Evolutionary conservation across 345 rosid genomes (phyloP).

Genomic region (Hibiscus syriacus): DNA sequence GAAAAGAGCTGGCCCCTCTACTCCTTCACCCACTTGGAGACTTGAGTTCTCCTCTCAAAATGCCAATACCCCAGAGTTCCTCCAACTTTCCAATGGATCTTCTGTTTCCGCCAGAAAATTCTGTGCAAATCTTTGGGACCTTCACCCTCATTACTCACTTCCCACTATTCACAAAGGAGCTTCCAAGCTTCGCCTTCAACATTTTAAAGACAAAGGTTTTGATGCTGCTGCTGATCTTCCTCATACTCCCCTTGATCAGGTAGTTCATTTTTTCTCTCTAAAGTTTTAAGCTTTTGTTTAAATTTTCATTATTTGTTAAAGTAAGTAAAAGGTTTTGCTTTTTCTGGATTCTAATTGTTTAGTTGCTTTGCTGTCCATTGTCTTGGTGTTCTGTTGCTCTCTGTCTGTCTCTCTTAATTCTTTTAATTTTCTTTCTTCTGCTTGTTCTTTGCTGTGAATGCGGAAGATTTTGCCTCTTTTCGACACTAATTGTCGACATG

Average conservation of each 20-base stretch:
- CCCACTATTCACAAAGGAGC: constrained; percentile 15
- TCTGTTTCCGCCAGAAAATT: constrained; percentile 64
- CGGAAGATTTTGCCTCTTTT: constrained; percentile 1
- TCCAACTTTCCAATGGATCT: background rate
- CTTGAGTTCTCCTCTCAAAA: constrained; percentile 39
- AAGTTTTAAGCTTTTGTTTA: background rate
- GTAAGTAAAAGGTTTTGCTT: background rate
- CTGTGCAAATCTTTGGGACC: constrained; percentile 77
- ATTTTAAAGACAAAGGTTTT: constrained; percentile 13
- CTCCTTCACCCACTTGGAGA: constrained; percentile 91
- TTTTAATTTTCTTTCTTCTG: constrained; percentile 1
- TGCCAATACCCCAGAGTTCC: background rate
- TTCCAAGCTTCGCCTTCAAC: constrained; percentile 13
- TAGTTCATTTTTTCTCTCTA: constrained; percentile 7
- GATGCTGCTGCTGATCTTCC: no score
- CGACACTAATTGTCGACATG: background rate
- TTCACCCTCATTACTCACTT: constrained; percentile 39
- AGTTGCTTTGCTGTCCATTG: constrained; percentile 4
- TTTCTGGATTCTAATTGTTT: constrained; percentile 3
- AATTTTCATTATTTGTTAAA: constrained; percentile 1
- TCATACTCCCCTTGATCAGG: constrained; percentile 42
- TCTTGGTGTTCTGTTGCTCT: constrained; percentile 2
- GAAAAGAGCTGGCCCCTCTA: constrained; percentile 66
- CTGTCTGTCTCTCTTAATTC: background rate
- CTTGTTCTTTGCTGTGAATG: constrained; percentile 3